These are phyloP conservation scores for Hansenula lynferdii DNA, from an alignment of 1,139 yeast genomes.

Conservation along the genomic window DNA sequence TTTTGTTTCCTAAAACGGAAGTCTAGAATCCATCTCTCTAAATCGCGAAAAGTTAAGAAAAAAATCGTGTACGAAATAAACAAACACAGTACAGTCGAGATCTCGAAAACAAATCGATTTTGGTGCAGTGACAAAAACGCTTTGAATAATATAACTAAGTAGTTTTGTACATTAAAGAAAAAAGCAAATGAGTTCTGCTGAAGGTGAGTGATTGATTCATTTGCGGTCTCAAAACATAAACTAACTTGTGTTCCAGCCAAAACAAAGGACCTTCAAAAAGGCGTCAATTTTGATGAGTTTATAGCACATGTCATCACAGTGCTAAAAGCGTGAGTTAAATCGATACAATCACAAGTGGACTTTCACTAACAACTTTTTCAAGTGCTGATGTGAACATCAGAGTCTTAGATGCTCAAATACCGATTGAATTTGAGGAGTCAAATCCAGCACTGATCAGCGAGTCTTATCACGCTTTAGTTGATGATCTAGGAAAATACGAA, in stretches of 20 bases:
- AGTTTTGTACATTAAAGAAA: too few relatives aligned
- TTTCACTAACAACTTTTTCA: slow-evolving; percentile 3
- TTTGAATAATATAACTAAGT: too few relatives aligned
- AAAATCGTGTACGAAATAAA: too few relatives aligned
- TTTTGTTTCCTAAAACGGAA: not conserved
- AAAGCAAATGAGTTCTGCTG: not conserved
- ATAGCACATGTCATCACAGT: slow-evolving; percentile 8
- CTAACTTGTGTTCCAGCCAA: too few relatives aligned
- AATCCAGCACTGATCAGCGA: slow-evolving; percentile 14
- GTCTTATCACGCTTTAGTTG: slow-evolving; percentile 8
- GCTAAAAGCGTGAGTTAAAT: slow-evolving; percentile 11
- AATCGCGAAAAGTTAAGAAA: too few relatives aligned
- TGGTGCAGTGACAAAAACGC: too few relatives aligned
- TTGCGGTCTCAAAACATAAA: not conserved
- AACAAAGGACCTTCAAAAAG: too few relatives aligned
- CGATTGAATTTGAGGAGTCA: slow-evolving; percentile 13
- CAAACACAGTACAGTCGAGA: too few relatives aligned
- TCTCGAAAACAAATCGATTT: too few relatives aligned
- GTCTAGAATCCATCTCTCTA: too few relatives aligned
- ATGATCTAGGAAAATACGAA: slow-evolving; percentile 6
- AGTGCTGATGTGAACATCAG: slow-evolving; percentile 12
- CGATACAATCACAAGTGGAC: too few relatives aligned
- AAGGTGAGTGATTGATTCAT: not conserved
- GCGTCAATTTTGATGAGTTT: slow-evolving; percentile 1
- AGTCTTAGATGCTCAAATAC: slow-evolving; percentile 15